Evolutionary conservation across 2,329 filamentous ascomycete species (phyloP).

Genomic region (Lecanicillium sp.): DNA sequence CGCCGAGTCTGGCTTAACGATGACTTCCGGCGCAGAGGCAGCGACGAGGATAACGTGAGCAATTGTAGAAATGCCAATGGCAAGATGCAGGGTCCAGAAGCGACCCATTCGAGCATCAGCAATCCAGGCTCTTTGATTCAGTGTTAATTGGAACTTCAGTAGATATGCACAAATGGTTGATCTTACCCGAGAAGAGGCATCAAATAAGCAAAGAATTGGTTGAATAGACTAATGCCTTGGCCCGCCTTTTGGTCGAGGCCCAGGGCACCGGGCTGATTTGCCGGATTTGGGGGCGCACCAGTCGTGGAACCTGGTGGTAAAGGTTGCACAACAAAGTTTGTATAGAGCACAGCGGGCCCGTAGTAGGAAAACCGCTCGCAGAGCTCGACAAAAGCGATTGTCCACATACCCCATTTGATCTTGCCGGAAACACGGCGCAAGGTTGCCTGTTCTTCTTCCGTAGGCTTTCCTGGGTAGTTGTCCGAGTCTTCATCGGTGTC

Average conservation of each 20-base stretch:
- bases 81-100: slow-evolving; percentile 64
- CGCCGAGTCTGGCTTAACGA: slow-evolving; percentile 46
- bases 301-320: slow-evolving; percentile 46
- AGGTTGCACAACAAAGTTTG: slow-evolving; percentile 53
- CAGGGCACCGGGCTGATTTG: slow-evolving; percentile 38
- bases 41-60: slow-evolving; percentile 60
- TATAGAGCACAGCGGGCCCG: slow-evolving; percentile 60
- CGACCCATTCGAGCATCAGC: slow-evolving; percentile 66
- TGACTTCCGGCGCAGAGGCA: slow-evolving; percentile 54
- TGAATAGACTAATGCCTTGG: slow-evolving; percentile 41
- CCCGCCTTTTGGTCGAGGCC: slow-evolving; percentile 49
- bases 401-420: slow-evolving; percentile 59
- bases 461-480: slow-evolving; percentile 37
- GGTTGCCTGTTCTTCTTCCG: slow-evolving; percentile 51
- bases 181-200: slow-evolving; percentile 48
- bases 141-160: background rate
- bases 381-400: slow-evolving; percentile 64
- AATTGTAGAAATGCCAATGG: slow-evolving; percentile 55
- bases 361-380: slow-evolving; percentile 76
- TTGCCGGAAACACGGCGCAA: slow-evolving; percentile 56
- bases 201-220: slow-evolving; percentile 54
- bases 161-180: slow-evolving; percentile 3
- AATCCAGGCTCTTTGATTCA: slow-evolving; percentile 43
- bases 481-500: slow-evolving; percentile 18
- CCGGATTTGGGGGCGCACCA: slow-evolving; percentile 32